Base-by-base conservation (phyloP, 1,139 yeast species). In the Yamadazyma diddensiae region DNA sequence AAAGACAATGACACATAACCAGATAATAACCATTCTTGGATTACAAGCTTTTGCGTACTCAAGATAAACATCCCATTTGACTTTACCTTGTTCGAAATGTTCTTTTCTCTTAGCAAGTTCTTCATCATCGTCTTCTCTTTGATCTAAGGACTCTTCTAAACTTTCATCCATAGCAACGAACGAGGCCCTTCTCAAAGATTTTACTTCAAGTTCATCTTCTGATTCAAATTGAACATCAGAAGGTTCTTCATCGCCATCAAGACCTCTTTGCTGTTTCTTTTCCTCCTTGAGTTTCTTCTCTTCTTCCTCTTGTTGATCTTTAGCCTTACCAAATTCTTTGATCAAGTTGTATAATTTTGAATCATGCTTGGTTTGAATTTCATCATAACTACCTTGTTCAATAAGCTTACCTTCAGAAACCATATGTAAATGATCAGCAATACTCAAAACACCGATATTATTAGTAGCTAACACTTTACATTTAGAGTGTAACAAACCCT, bases 31-130 rank as follows among this genome's bases (percentile, higher is more conserved):
- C 43, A 78, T 79, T 31, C 53, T 58, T n/a, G 85, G 75, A 43
- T 87, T 86, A 65, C 97, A 88, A 0, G 97, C 95, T 45, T 73
- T 77, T 15, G 94, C 95, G 53, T 94, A 92, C 42, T 78, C 86
- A 40, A 62, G 49, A 57, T 92, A 92, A 26, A 94, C 90, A 23
- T 73, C 70, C 95, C 95, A 86, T 52, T 86, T 84, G 34, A 92
- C 98, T 53, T 87, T 80, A 41, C 98, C 99, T 57, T 87, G 94
- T 61, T 92, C 95, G 41, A 83, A 74, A 45, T 80, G 90, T 59
- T 94, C 98, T 45, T 70, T 69, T 46, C 80, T 65, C 21, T 59
- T 62, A 37, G 56, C 56, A 1, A 65, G 38, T 26, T 76, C 70
- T 19, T 62, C 72, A 13, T 64, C 72, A 28, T 70, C 70, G 30